Evolutionary conservation across 495 filamentous ascomycete species (phyloP).

Genomic region (Neurospora sp.): DNA sequence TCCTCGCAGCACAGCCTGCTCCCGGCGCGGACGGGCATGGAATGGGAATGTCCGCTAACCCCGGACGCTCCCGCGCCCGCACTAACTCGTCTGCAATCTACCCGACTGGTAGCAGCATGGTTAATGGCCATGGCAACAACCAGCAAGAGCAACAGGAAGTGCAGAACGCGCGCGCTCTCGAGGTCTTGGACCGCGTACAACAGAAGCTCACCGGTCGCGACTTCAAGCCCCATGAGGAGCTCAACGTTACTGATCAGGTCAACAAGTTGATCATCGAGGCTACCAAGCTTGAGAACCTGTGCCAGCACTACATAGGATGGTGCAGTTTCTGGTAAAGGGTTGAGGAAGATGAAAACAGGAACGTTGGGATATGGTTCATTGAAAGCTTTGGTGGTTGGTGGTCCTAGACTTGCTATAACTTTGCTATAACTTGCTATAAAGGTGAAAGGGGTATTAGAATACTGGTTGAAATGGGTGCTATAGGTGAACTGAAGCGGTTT

Average conservation of each 20-base stretch:
- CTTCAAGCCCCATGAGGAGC: slow-evolving; percentile 62
- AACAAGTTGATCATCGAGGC: slow-evolving; percentile 90
- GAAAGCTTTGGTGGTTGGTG: background rate
- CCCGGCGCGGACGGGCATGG: slow-evolving; percentile 25
- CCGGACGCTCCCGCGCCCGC: slow-evolving; percentile 35
- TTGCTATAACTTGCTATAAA: background rate
- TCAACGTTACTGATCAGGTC: slow-evolving; percentile 80
- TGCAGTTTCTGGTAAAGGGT: slow-evolving; percentile 72
- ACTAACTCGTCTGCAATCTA: slow-evolving; percentile 38
- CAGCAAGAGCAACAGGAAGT: slow-evolving; percentile 52
- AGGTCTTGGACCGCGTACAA: slow-evolving; percentile 83
- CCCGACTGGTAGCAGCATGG: slow-evolving; percentile 16
- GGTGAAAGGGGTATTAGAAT: background rate
- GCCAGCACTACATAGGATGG: slow-evolving; percentile 98
- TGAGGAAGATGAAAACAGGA: background rate
- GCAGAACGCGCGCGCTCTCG: slow-evolving; percentile 85
- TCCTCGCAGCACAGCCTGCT: slow-evolving; percentile 33
- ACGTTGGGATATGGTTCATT: background rate
- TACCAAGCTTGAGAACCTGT: slow-evolving; percentile 93
- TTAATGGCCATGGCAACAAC: slow-evolving; percentile 24
- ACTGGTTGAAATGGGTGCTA: background rate
- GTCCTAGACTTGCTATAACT: background rate
- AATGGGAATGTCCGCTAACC: slow-evolving; percentile 39
- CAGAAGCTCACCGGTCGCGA: slow-evolving; percentile 81
- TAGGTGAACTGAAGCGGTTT: background rate